These are phyloP conservation scores for Trichoderma oligosporum DNA, from an alignment of 2,329 filamentous ascomycete genomes.

Conservation along the genomic window DNA sequence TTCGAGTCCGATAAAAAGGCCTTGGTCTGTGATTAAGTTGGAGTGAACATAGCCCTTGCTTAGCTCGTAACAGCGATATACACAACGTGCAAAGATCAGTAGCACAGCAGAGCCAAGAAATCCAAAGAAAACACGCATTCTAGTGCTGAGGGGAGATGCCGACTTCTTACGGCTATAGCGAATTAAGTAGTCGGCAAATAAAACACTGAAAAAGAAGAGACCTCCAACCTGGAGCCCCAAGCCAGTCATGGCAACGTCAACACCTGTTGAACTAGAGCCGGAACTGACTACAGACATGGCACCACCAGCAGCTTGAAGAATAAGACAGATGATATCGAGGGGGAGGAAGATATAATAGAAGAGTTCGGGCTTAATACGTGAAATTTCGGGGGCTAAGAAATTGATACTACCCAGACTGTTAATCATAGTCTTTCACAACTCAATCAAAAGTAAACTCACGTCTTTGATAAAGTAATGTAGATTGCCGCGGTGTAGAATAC, in stretches of 20 bases:
- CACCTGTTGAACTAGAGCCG: slow-evolving; percentile 42
- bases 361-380: slow-evolving; percentile 39
- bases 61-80: slow-evolving; percentile 63
- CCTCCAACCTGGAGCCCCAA: slow-evolving; percentile 57
- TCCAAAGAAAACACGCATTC: slow-evolving; percentile 44
- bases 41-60: slow-evolving; percentile 56
- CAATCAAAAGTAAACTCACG: slow-evolving; percentile 26
- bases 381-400: slow-evolving; percentile 36
- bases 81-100: slow-evolving; percentile 57
- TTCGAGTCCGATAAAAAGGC: slow-evolving; percentile 52
- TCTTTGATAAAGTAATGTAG: slow-evolving; percentile 55
- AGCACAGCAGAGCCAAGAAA: slow-evolving; percentile 53
- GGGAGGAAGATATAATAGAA: slow-evolving; percentile 48
- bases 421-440: background rate
- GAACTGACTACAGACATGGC: slow-evolving; percentile 44
- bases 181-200: slow-evolving; percentile 47
- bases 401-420: slow-evolving; percentile 34
- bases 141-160: slow-evolving; percentile 21
- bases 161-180: slow-evolving; percentile 33
- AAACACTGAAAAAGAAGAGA: slow-evolving; percentile 48
- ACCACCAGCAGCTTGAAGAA: slow-evolving; percentile 54
- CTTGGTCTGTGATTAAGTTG: slow-evolving; percentile 48
- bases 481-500: slow-evolving; percentile 38
- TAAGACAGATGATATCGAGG: slow-evolving; percentile 52
- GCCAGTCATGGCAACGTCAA: slow-evolving; percentile 44